Conservation (phyloP, 1,284 basidiomycete genomes). For the Agaricales sp. region DNA sequence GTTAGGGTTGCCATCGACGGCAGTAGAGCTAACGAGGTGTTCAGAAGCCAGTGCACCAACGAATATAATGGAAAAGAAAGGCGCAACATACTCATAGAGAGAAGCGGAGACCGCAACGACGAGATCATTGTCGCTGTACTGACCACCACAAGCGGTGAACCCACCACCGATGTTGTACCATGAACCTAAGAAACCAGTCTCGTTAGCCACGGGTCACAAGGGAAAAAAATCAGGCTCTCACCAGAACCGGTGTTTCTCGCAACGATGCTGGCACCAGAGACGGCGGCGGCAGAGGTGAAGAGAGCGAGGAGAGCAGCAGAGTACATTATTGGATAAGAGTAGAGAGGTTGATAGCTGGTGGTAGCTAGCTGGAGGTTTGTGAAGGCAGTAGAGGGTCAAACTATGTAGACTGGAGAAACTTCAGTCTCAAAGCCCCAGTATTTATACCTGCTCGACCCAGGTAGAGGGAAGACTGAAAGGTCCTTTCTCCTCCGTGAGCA, state of each 20-base stretch:
- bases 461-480: too few species aligned
- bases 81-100: not conserved
- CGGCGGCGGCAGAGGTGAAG: not conserved
- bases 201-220: not conserved
- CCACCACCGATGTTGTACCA: not conserved
- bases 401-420: too few species aligned
- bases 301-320: not conserved
- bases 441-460: too few species aligned
- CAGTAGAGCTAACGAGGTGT: not conserved
- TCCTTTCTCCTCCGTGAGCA: too few species aligned
- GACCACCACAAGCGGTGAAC: not conserved
- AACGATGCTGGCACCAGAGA: not conserved
- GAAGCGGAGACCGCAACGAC: not conserved
- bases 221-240: not conserved
- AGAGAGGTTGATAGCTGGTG: not conserved
- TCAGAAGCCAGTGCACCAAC: not conserved
- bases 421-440: too few species aligned
- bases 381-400: too few species aligned
- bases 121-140: not conserved
- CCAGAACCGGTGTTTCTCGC: not conserved
- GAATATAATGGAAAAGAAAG: not conserved
- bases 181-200: not conserved
- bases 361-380: too few species aligned
- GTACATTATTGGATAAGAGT: not conserved
- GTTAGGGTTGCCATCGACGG: not conserved